A percentile compares a stretch with the other conserved stretches of the same genome.
These are phyloP conservation scores for Anisodus acutangulus DNA, from an alignment of 257 asterid species.

Conservation along the genomic window DNA sequence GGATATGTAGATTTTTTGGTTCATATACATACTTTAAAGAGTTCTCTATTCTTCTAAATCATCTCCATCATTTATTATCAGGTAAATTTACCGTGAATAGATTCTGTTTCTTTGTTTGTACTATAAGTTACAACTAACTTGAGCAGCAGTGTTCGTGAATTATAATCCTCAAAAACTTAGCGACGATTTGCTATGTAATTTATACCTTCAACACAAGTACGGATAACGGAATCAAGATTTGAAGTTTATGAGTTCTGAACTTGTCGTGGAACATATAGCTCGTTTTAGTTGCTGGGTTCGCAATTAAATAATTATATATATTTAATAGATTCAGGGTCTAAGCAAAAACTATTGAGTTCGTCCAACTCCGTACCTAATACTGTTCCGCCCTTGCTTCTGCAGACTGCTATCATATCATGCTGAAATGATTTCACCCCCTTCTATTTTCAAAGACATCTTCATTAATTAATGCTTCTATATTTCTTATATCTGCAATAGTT, in stretches of 20 bases:
- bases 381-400: neutral
- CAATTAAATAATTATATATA: too few relatives aligned
- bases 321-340: too few relatives aligned
- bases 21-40: too few relatives aligned
- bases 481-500: conserved; percentile 13
- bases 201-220: too few relatives aligned
- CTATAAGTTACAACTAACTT: neutral
- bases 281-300: too few relatives aligned
- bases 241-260: too few relatives aligned
- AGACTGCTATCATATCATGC: neutral
- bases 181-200: too few relatives aligned
- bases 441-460: neutral
- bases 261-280: too few relatives aligned
- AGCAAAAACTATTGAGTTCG: too few relatives aligned
- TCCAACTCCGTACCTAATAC: too few relatives aligned
- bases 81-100: neutral
- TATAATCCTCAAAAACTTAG: neutral
- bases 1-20: too few relatives aligned
- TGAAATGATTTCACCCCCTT: neutral
- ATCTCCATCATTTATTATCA: neutral
- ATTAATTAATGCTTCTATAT: neutral
- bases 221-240: too few relatives aligned
- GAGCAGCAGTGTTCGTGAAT: neutral
- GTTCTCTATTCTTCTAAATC: neutral
- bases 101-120: neutral